Evolutionary conservation across 148 eudicot species (phyloP).

Genomic region (Diospyros kaki): DNA sequence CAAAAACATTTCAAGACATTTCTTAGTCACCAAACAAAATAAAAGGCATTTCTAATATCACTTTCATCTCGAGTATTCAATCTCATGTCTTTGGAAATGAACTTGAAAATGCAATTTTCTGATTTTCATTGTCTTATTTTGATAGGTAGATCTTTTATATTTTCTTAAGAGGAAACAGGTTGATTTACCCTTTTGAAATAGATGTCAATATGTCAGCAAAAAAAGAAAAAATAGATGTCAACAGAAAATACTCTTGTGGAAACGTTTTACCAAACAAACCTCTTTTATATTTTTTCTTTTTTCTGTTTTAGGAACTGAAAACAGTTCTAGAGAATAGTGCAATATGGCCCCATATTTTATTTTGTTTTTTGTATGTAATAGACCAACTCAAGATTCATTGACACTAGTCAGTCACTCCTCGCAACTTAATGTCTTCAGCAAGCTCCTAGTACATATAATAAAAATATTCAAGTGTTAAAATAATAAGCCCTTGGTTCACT

Average conservation of each 20-base stretch:
- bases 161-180: not conserved
- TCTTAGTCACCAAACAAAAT: not conserved
- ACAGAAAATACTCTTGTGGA: not conserved
- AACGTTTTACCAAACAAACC: not conserved
- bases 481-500: no score
- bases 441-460: no score
- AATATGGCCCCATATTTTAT: not conserved
- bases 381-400: not conserved
- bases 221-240: not conserved
- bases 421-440: not conserved
- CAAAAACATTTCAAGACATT: not conserved
- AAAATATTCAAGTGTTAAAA: no score
- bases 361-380: not conserved
- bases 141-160: not conserved
- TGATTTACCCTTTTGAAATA: not conserved
- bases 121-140: not conserved
- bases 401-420: not conserved
- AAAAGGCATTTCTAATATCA: slow-evolving; percentile 1
- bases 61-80: not conserved
- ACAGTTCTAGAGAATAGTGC: not conserved
- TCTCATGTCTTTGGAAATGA: not conserved
- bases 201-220: not conserved
- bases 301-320: not conserved
- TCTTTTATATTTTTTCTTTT: not conserved
- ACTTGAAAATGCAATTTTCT: not conserved